Evolutionary conservation across 2,329 filamentous ascomycete species (phyloP).

Genomic region (Bipolaris cookei): DNA sequence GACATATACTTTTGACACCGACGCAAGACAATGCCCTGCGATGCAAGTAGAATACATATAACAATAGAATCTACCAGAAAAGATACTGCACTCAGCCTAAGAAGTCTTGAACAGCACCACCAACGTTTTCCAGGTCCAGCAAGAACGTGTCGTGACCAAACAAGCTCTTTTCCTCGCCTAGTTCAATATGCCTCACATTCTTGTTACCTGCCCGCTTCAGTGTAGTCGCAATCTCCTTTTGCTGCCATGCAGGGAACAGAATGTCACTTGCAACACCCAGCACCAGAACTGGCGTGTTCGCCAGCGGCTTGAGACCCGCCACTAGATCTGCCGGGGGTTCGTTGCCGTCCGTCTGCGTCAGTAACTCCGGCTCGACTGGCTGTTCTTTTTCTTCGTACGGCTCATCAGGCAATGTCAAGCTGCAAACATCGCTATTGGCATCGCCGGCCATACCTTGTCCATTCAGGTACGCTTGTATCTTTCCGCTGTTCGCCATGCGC

Average conservation of each 20-base stretch:
- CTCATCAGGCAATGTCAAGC: conserved; percentile 77
- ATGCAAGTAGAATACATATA: conserved; percentile 22
- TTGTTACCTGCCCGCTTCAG: conserved; percentile 78
- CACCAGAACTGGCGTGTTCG: conserved; percentile 81
- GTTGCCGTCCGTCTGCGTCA: conserved; percentile 45
- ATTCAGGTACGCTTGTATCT: conserved; percentile 58
- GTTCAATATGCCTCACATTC: conserved; percentile 83
- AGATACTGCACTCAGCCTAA: conserved; percentile 59
- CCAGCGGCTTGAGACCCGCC: conserved; percentile 71
- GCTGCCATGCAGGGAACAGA: conserved; percentile 97
- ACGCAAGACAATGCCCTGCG: conserved; percentile 29
- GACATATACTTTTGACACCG: not conserved
- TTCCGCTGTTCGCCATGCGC: conserved; percentile 65
- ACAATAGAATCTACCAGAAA: conserved; percentile 1
- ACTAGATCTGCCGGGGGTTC: conserved; percentile 81
- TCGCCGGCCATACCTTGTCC: conserved; percentile 34
- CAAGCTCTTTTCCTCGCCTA: conserved; percentile 90
- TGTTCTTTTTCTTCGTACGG: conserved; percentile 88
- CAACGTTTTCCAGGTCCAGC: conserved; percentile 89
- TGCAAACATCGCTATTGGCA: conserved; percentile 64
- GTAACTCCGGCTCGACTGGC: conserved; percentile 32
- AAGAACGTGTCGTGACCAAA: conserved; percentile 98
- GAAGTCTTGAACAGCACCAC: conserved; percentile 81
- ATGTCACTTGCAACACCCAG: conserved; percentile 97
- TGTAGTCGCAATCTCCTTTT: conserved; percentile 88